A percentile compares a stretch with the other conserved stretches of the same genome.
Evolutionary conservation across 345 rosid genomes (phyloP).

Genomic region (Eucalyptus paniculata): DNA sequence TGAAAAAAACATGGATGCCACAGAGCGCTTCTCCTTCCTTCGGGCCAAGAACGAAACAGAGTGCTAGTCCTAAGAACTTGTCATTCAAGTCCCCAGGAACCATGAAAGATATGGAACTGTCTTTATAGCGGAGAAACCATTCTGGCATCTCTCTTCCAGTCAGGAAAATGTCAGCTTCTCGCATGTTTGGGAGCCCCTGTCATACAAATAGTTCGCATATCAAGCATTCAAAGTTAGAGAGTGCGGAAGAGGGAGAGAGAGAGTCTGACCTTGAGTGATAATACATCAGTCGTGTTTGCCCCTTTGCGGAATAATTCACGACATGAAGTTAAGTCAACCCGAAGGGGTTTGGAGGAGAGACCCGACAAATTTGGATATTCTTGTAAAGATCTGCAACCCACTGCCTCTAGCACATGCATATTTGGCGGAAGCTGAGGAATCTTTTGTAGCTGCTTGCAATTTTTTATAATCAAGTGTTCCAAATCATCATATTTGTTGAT

Average conservation of each 20-base stretch:
- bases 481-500: not conserved
- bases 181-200: no score
- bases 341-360: not conserved
- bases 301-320: no score
- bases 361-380: not conserved
- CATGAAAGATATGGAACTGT: not conserved
- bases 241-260: no score
- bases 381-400: not conserved
- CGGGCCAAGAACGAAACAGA: not conserved
- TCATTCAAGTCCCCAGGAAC: not conserved
- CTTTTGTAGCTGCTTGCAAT: not conserved
- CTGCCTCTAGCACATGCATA: not conserved
- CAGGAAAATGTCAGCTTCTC: not conserved
- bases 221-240: no score
- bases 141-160: not conserved
- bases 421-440: not conserved
- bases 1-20: accelerated
- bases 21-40: not conserved
- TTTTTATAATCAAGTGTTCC: not conserved
- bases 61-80: not conserved
- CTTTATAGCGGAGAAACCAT: not conserved
- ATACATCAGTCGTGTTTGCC: no score
- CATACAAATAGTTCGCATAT: no score
- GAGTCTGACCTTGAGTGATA: no score
- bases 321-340: no score